These are phyloP conservation scores for Nakazawaea wyomingensis DNA, from an alignment of 805 yeast genomes.

Conservation along the genomic window DNA sequence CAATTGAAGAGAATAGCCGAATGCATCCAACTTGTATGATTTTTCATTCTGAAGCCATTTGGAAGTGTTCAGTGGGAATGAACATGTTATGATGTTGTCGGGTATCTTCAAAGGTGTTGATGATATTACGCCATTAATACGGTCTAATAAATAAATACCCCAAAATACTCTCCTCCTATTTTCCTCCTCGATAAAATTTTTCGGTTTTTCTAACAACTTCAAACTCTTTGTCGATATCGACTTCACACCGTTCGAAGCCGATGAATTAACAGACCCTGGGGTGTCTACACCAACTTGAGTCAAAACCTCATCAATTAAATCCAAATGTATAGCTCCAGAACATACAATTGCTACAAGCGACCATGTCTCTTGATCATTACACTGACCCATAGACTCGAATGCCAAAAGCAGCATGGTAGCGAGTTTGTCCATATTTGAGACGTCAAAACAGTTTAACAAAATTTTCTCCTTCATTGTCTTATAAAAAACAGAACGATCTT, in stretches of 20 bases:
- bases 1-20: constrained; percentile 8
- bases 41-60: constrained; percentile 4
- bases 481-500: constrained; percentile 8
- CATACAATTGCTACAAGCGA: constrained; percentile 18
- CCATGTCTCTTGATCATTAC: constrained; percentile 22
- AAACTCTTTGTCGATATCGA: constrained; percentile 19
- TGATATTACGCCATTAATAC: constrained; percentile 31
- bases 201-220: constrained; percentile 18
- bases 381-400: constrained; percentile 19
- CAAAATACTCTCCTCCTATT: constrained; percentile 28
- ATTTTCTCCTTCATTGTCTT: constrained; percentile 17
- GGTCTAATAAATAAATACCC: constrained; percentile 32
- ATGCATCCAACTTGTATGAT: constrained; percentile 1
- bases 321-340: constrained; percentile 20
- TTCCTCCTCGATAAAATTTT: constrained; percentile 34
- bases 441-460: constrained; percentile 17
- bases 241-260: constrained; percentile 1
- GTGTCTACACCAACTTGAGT: constrained; percentile 3
- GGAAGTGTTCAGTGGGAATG: constrained; percentile 1
- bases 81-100: constrained; percentile 15
- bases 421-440: constrained; percentile 20
- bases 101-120: constrained; percentile 25
- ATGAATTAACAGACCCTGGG: constrained; percentile 9
- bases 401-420: constrained; percentile 22
- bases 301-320: constrained; percentile 14